Base-by-base conservation (phyloP, 2,329 filamentous ascomycete genomes). In the Fusarium nurragi region DNA sequence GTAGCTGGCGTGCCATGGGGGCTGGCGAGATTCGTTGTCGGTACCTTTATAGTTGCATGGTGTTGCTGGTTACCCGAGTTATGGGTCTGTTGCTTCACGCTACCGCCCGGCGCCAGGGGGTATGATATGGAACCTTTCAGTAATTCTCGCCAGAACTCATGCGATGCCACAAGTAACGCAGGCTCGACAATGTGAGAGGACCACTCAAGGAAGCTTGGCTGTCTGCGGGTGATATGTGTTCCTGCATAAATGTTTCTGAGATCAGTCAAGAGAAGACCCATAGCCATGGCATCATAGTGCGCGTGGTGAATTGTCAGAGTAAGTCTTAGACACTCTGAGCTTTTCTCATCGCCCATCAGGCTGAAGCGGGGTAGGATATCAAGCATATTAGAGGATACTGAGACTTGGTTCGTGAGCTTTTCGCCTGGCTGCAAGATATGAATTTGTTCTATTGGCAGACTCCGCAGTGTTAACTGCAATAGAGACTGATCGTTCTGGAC, bases 201-300 rank as follows among this genome's bases (percentile, higher is more conserved):
- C 47, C 47, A 50, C 2, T 50, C 37, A 14, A 34, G n/a, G 13
- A 50, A 50, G 36, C 18, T 38, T 7, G 32, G 30, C 5, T 34
- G 32, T 19, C 44, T 18, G 1, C 32, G 3, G 8, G 39, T 14
- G 7, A 18, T 16, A 13, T 19, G 14, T 14, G 16, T 16, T 1
- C 9, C 21, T 0, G 7, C 25, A 19, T 50, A 41, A 3, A 21
- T 12, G 0, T 19, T 16, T 12, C 32, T 14, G 1, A 50, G 37
- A 25, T 50, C 47, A 4, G 8, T 10, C 19, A 41, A 41, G 8
- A 50, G 7, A 5, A 30, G 26, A 6, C 37, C 47, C 8, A 41
- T 7, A 12, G 47, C 41, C 2, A 50, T 41, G 5, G 47, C 47
- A n/a, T 50, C 47, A 11, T 50, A 50, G 2, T 32, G 28, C 2